These are phyloP conservation scores for Allomyces arbusculus DNA, from an alignment of 192 early-diverging fungal genomes.

Conservation along the genomic window DNA sequence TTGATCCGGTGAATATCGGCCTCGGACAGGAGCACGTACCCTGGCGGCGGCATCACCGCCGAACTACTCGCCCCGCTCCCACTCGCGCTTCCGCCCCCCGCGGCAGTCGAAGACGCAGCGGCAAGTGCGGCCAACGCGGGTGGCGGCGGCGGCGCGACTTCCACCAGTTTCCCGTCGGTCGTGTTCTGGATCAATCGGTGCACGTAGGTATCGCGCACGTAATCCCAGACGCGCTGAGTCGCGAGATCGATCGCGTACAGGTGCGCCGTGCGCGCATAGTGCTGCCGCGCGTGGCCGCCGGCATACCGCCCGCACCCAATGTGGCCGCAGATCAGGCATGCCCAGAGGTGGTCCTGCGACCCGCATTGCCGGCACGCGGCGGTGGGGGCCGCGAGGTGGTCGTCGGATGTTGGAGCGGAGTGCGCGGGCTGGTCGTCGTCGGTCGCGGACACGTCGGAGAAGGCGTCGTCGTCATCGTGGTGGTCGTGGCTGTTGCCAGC, in stretches of 20 bases:
- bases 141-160: constrained; percentile 35
- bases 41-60: neutral
- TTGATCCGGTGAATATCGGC: constrained; percentile 58
- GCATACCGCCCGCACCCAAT: constrained; percentile 92
- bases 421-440: too few species aligned
- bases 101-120: constrained; percentile 4
- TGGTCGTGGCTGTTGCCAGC: too few species aligned
- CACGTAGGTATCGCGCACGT: constrained; percentile 88
- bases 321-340: constrained; percentile 87
- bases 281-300: constrained; percentile 67
- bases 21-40: constrained; percentile 16
- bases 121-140: neutral
- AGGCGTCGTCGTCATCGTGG: too few species aligned
- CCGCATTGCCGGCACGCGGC: constrained; percentile 58
- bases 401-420: constrained; percentile 2
- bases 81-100: constrained; percentile 1
- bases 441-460: neutral
- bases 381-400: constrained; percentile 2
- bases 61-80: neutral
- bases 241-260: constrained; percentile 80
- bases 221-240: constrained; percentile 97
- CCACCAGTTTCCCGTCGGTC: constrained; percentile 78
- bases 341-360: constrained; percentile 71
- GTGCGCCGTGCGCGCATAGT: constrained; percentile 67
- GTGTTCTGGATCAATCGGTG: constrained; percentile 85